These are phyloP conservation scores for Tricholoma matsutake DNA, from an alignment of 768 basidiomycete species.

Conservation along the genomic window DNA sequence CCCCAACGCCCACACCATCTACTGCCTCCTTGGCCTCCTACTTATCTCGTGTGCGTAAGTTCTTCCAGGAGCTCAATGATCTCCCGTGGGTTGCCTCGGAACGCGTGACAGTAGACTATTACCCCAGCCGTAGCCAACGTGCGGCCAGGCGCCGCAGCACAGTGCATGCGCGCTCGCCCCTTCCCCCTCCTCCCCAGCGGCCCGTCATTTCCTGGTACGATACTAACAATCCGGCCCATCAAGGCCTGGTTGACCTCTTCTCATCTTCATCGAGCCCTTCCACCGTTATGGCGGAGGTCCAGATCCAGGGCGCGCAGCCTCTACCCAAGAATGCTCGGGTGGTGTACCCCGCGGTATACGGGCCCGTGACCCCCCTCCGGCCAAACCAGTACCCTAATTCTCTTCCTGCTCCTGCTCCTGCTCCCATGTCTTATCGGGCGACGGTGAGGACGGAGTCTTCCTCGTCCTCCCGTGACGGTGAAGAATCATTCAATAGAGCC, in stretches of 20 bases:
- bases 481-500: constrained; percentile 1
- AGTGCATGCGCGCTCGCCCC: background rate
- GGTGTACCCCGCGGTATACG: constrained; percentile 2
- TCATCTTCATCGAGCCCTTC: constrained; percentile 11
- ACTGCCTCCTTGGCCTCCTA: constrained; percentile 27
- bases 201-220: constrained; percentile 17
- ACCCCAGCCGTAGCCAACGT: constrained; percentile 20
- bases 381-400: background rate
- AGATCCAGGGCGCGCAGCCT: background rate
- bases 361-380: background rate
- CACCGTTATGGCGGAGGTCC: constrained; percentile 1
- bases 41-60: constrained; percentile 26
- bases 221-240: background rate
- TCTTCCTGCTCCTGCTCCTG: background rate
- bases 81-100: constrained; percentile 34
- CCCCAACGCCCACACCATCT: constrained; percentile 16
- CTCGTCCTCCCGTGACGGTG: background rate
- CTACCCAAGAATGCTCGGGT: constrained; percentile 6
- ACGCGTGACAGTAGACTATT: constrained; percentile 30
- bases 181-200: background rate
- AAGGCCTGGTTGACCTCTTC: constrained; percentile 9
- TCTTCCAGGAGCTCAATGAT: constrained; percentile 28
- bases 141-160: constrained; percentile 9
- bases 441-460: background rate
- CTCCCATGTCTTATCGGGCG: background rate